A percentile compares a stretch with the other conserved stretches of the same genome.
Evolutionary conservation across 2,329 filamentous ascomycete species (phyloP).

Genomic region (Ascocoryne sarcoides): DNA sequence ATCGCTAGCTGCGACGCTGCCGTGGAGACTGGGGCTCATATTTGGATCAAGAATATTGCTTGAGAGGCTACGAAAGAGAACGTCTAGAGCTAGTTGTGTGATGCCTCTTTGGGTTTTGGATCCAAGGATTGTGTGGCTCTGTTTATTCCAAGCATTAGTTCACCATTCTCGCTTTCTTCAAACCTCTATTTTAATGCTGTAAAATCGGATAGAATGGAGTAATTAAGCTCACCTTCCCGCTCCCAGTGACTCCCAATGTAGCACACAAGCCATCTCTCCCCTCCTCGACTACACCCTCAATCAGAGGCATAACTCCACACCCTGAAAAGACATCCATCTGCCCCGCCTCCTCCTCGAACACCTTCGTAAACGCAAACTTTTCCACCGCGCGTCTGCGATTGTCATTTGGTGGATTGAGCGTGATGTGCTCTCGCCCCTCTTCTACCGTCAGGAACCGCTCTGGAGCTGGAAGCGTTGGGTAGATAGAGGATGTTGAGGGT

Average conservation of each 20-base stretch:
- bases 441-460: slow-evolving; percentile 80
- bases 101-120: slow-evolving; percentile 79
- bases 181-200: no score
- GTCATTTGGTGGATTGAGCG: slow-evolving; percentile 72
- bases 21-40: slow-evolving; percentile 52
- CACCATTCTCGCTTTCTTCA: not conserved
- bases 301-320: slow-evolving; percentile 63
- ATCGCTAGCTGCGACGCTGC: slow-evolving; percentile 69
- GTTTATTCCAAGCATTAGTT: not conserved
- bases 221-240: slow-evolving; percentile 67
- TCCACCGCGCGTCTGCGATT: slow-evolving; percentile 79
- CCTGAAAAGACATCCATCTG: slow-evolving; percentile 84
- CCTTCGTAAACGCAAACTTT: slow-evolving; percentile 86
- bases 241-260: slow-evolving; percentile 88
- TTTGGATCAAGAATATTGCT: slow-evolving; percentile 58
- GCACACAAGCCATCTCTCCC: slow-evolving; percentile 85
- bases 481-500: slow-evolving; percentile 17
- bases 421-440: slow-evolving; percentile 59
- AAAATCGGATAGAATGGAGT: not conserved
- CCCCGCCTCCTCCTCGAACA: slow-evolving; percentile 78
- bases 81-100: slow-evolving; percentile 83
- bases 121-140: slow-evolving; percentile 95
- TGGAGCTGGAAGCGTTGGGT: slow-evolving; percentile 22
- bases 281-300: slow-evolving; percentile 75
- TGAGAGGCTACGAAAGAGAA: slow-evolving; percentile 76